Evolutionary conservation across 2,329 filamentous ascomycete species (phyloP).

Genomic region (Hymenoscyphus salicellus): DNA sequence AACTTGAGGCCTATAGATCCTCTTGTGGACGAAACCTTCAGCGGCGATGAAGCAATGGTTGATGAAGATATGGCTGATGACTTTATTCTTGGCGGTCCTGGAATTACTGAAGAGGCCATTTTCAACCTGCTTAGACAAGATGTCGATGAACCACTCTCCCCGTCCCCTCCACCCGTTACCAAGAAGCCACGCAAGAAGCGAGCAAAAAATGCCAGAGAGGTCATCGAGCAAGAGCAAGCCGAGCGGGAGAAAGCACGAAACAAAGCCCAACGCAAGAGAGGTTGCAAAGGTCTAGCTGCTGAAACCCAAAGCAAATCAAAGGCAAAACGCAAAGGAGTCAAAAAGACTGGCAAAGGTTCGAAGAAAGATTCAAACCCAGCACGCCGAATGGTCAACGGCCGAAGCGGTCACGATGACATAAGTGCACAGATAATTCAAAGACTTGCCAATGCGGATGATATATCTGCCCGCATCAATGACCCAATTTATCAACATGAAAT

Average conservation of each 20-base stretch:
- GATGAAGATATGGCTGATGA: background rate
- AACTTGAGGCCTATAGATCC: background rate
- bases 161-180: background rate
- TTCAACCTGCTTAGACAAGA: background rate
- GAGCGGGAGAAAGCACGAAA: background rate
- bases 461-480: slow-evolving; percentile 26
- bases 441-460: slow-evolving; percentile 23
- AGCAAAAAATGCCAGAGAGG: background rate
- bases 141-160: background rate
- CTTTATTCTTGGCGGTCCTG: background rate
- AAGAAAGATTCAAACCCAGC: slow-evolving; percentile 8
- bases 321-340: background rate
- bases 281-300: background rate
- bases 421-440: slow-evolving; percentile 24
- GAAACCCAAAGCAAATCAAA: background rate
- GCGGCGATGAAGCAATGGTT: background rate
- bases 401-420: slow-evolving; percentile 19
- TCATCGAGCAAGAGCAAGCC: background rate
- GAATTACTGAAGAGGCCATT: background rate
- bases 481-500: slow-evolving; percentile 21
- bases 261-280: background rate
- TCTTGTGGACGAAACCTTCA: background rate
- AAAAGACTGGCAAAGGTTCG: slow-evolving; percentile 8
- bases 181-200: background rate
- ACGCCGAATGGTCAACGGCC: background rate